These are phyloP conservation scores for Chamaecrista fasciculata DNA, from an alignment of 306 rosid genomes.

Conservation along the genomic window DNA sequence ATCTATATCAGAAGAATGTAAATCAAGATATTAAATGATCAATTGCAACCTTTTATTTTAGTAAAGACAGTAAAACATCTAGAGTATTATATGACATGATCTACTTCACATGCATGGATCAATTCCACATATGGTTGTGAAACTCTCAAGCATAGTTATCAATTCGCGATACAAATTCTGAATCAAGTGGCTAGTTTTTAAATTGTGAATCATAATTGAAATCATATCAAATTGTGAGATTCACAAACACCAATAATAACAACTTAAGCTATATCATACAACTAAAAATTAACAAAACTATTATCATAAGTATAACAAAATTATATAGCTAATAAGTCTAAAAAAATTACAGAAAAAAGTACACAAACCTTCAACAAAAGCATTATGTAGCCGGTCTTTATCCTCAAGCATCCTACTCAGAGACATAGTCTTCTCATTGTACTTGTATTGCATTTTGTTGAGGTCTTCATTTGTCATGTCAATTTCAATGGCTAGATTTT, in stretches of 20 bases:
- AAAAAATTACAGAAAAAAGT: slow-evolving; percentile 24
- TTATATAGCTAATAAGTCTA: slow-evolving; percentile 7
- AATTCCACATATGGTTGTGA: neutral
- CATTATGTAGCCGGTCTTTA: slow-evolving; percentile 72
- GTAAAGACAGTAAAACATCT: neutral
- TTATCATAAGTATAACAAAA: no score
- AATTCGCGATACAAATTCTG: no score
- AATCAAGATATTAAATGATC: neutral
- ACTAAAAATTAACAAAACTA: no score
- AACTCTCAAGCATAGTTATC: no score
- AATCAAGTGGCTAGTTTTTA: no score
- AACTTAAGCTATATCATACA: no score
- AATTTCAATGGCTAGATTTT: slow-evolving; percentile 59
- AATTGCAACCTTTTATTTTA: neutral
- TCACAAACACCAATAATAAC: no score
- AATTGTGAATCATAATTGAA: no score
- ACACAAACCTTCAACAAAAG: slow-evolving; percentile 70
- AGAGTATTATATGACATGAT: neutral
- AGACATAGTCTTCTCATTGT: slow-evolving; percentile 74
- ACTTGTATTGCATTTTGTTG: slow-evolving; percentile 56
- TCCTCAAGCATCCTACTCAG: slow-evolving; percentile 81
- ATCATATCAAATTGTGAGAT: no score
- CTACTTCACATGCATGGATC: neutral
- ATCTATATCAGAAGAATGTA: neutral
- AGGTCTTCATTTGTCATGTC: slow-evolving; percentile 71